Evolutionary conservation across 179 eudicot species (phyloP), one percentile per base, ranked within the genome.

Genomic region (Sideroxylon spinosum): DNA sequence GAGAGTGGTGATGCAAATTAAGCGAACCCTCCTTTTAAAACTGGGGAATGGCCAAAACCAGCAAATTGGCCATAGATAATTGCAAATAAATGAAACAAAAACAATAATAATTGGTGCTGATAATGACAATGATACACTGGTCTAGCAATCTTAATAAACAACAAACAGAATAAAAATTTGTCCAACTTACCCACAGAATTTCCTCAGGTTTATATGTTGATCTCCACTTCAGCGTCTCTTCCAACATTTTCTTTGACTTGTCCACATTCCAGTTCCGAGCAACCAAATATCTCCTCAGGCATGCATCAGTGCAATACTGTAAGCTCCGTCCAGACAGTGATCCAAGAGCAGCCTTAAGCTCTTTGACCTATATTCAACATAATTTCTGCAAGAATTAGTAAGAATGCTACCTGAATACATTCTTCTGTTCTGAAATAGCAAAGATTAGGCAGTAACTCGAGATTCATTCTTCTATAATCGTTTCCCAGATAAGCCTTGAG

Each of bases 211-310:
- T 90, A 67, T 68, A 90, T 32, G 84, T 80, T 49, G 88, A 79
- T 78, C 94, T 87, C 94, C 94, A 90, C 57, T 78, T 81, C 22
- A 90, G 76, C 1, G 94, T 80, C 59, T 89, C 94, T 76, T 90
- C 87, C 84, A 90, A 66, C 94, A 90, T 89, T 80, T 89, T 90
- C 86, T 82, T 89, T 19, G 94, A 78, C 78, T 90, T 87, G 46
- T 86, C 92, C 17, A 87, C 87, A 67, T 89, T 87, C 92, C 92
- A 86, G 75, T 81, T 87, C 56, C 94, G 81, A 56, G 94, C 92
- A 81, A 86, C 88, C 72, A 90, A 81, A 75, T 87, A 89, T 75
- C 94, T 87, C 80, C 56, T 90, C 81, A 90, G 82, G 78, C 94
- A 90, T 25, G 85, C 87, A 78, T 89, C 92, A 62, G 81, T 83